Percentiles rank a stretch among this genome's conserved stretches.
Evolutionary conservation across 2,329 filamentous ascomycete genomes (phyloP).

Genomic region (Metarhizium humberi): DNA sequence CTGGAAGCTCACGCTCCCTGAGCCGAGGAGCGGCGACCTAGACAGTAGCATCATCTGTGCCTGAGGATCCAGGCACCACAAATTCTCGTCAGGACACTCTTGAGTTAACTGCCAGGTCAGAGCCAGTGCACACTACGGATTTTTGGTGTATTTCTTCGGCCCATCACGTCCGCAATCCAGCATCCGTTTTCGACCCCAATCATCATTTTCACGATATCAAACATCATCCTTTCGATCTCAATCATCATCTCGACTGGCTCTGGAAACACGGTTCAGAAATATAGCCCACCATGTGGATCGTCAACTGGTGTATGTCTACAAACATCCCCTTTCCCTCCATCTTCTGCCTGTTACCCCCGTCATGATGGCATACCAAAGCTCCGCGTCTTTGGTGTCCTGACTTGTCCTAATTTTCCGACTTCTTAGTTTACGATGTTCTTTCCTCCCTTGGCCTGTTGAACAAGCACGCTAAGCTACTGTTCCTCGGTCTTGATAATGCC

Average conservation of each 20-base stretch:
- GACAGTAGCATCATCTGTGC: slow-evolving; percentile 8
- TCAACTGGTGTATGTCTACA: slow-evolving; percentile 78
- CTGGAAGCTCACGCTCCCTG: neutral
- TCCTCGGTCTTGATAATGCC: slow-evolving; percentile 88
- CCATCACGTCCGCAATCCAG: slow-evolving; percentile 6
- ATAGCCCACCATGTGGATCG: slow-evolving; percentile 67
- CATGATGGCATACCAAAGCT: neutral
- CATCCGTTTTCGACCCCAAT: slow-evolving; percentile 9
- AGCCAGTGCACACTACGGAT: neutral
- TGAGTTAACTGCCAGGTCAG: neutral
- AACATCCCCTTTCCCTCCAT: slow-evolving; percentile 5
- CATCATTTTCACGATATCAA: neutral
- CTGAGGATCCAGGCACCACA: slow-evolving; percentile 14
- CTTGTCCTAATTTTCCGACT: slow-evolving; percentile 15
- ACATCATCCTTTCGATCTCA: slow-evolving; percentile 7
- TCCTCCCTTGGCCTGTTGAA: slow-evolving; percentile 81
- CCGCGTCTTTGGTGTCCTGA: slow-evolving; percentile 17
- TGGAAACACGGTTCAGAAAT: slow-evolving; percentile 2
- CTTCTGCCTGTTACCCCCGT: neutral
- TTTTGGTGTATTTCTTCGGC: neutral
- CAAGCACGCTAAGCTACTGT: slow-evolving; percentile 93
- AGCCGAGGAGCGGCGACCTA: neutral
- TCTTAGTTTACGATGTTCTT: slow-evolving; percentile 73
- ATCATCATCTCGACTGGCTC: slow-evolving; percentile 11
- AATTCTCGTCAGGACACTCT: neutral